Percentiles rank a stretch among this genome's conserved stretches.
These are phyloP conservation scores for Asparagopsis taxiformis DNA, from an alignment of 31 red algal genomes.

Conservation along the genomic window DNA sequence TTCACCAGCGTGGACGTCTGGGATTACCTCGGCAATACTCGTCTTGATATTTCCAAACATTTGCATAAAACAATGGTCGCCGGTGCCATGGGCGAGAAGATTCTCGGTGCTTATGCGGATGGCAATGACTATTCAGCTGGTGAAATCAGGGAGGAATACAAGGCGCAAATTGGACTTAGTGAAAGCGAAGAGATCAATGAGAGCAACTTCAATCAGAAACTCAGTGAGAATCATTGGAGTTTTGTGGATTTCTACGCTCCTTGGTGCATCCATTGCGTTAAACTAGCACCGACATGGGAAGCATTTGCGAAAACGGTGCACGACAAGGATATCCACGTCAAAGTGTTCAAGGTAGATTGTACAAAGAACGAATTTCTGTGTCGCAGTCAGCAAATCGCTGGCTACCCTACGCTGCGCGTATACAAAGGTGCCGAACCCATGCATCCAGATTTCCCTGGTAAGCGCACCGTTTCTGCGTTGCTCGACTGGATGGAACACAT, in stretches of 20 bases:
- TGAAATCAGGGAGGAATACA: constrained; percentile 32
- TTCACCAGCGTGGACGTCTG: constrained; percentile 76
- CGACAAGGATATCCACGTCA: constrained; percentile 78
- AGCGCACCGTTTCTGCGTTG: constrained; percentile 65
- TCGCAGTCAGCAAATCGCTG: constrained; percentile 51
- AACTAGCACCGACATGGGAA: constrained; percentile 72
- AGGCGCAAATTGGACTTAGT: constrained; percentile 46
- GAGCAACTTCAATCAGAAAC: constrained; percentile 52
- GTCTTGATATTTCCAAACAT: constrained; percentile 60
- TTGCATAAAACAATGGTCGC: constrained; percentile 83
- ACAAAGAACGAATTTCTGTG: constrained; percentile 71
- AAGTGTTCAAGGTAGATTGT: constrained; percentile 84
- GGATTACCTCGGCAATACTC: constrained; percentile 77
- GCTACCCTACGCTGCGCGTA: constrained; percentile 74
- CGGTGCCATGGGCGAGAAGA: constrained; percentile 40
- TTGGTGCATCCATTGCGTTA: constrained; percentile 76
- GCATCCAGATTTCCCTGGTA: constrained; percentile 63
- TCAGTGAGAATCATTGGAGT: constrained; percentile 68
- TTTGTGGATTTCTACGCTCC: constrained; percentile 81
- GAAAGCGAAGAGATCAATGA: constrained; percentile 55
- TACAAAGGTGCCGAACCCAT: constrained; percentile 51
- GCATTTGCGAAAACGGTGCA: constrained; percentile 82
- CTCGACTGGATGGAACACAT: constrained; percentile 74
- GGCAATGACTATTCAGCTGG: constrained; percentile 40
- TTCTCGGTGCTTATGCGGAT: constrained; percentile 68